Percentiles rank a stretch among this genome's conserved stretches.
Evolutionary conservation across 1,284 basidiomycete genomes (phyloP).

Genomic region (Moniliella sp.): DNA sequence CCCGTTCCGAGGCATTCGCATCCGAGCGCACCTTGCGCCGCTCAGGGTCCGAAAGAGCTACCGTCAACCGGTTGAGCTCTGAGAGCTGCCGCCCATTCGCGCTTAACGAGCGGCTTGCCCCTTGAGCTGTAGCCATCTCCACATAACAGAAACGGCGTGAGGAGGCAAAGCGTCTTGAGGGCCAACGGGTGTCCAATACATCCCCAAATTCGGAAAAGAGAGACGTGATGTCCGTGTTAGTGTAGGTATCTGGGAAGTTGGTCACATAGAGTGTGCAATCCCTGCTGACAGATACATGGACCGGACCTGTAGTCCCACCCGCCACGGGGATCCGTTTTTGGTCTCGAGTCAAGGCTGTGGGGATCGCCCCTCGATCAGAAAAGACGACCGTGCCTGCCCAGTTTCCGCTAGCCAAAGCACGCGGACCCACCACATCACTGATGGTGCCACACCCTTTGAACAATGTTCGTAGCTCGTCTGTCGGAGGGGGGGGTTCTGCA

Average conservation of each 20-base stretch:
- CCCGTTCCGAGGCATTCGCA: constrained; percentile 52
- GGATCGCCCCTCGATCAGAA: constrained; percentile 40
- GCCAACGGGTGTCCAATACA: constrained; percentile 88
- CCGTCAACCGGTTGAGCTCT: constrained; percentile 45
- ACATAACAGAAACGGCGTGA: constrained; percentile 83
- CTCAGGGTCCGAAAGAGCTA: constrained; percentile 72
- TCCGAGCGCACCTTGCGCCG: constrained; percentile 70
- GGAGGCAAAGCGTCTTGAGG: constrained; percentile 79
- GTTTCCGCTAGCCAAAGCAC: constrained; percentile 1
- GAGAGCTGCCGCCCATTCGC: constrained; percentile 54
- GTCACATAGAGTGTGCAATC: constrained; percentile 84
- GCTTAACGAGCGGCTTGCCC: constrained; percentile 54
- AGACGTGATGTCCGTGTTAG: constrained; percentile 51
- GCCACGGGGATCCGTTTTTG: constrained; percentile 50
- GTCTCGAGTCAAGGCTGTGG: constrained; percentile 71
- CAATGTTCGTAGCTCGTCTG: constrained; percentile 47
- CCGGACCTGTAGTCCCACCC: constrained; percentile 48
- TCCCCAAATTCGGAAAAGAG: constrained; percentile 65
- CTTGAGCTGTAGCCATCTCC: constrained; percentile 62
- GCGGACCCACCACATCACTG: constrained; percentile 16
- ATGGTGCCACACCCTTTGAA: constrained; percentile 48
- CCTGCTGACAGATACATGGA: constrained; percentile 71
- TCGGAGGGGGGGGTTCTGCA: too few species aligned
- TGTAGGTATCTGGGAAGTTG: constrained; percentile 71
- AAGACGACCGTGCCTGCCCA: constrained; percentile 36